Percentiles rank a stretch among this genome's conserved stretches.
Evolutionary conservation across 352 stramenopile species (phyloP).

Genomic region (Saprolegnia diclina): DNA sequence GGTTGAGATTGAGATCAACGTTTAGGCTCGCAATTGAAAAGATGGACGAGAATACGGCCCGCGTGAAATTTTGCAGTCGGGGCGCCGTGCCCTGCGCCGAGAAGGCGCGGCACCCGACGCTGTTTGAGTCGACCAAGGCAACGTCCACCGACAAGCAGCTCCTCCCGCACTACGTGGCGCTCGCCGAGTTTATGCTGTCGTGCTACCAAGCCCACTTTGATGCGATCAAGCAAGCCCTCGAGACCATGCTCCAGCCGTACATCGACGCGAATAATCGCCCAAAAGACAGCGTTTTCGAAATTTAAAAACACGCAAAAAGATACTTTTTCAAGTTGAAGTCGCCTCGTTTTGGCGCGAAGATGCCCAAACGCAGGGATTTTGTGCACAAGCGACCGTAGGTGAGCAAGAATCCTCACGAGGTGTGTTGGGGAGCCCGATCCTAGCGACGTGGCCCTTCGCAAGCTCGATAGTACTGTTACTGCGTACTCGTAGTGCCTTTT

Average conservation of each 20-base stretch:
- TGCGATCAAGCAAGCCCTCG: conserved; percentile 4
- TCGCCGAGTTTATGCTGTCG: conserved; percentile 30
- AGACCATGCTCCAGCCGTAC: conserved; percentile 6
- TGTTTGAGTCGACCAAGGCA: conserved; percentile 15
- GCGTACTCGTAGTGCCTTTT: too few species aligned
- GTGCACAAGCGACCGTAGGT: too few species aligned
- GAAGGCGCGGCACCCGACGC: not conserved
- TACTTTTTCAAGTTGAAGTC: not conserved
- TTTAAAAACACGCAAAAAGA: not conserved
- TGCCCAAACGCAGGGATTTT: too few species aligned
- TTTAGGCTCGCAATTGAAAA: conserved; percentile 22
- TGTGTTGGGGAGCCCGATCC: too few species aligned
- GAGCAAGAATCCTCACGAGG: too few species aligned
- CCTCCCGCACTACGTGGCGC: conserved; percentile 10
- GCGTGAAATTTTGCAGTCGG: not conserved
- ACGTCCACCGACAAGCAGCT: not conserved
- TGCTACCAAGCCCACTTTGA: conserved; percentile 28
- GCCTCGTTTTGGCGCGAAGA: too few species aligned
- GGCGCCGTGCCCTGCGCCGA: conserved; percentile 4
- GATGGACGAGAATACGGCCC: not conserved
- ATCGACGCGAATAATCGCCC: not conserved
- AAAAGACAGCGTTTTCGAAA: not conserved
- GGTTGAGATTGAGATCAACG: not conserved
- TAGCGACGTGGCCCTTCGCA: too few species aligned
- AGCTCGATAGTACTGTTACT: too few species aligned